phyloP scores from a whole-genome alignment of 805 yeast genomes.

The Barnettozyma sucrosica region DNA sequence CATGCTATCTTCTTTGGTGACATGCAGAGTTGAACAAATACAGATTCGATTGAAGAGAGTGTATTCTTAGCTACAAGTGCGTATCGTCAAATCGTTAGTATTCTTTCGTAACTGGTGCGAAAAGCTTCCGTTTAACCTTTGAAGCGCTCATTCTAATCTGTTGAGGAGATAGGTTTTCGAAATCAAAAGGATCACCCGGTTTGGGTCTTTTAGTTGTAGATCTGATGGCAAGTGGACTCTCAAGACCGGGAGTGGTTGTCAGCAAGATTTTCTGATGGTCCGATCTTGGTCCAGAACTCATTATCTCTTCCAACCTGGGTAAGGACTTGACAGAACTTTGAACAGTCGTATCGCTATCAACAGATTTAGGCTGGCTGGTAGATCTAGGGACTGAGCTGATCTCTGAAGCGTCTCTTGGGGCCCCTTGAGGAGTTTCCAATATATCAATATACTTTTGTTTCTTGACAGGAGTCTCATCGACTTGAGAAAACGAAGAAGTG shows the following conservation, averaged over 20 bases:
- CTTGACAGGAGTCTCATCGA: conserved; percentile 26
- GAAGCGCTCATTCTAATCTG: not conserved
- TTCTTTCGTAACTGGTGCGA: conserved; percentile 26
- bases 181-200: conserved; percentile 19
- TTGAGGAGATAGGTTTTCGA: conserved; percentile 1
- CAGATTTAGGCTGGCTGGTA: conserved; percentile 4
- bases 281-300: not conserved
- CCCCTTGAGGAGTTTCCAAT: conserved; percentile 17
- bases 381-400: not conserved
- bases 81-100: conserved; percentile 3
- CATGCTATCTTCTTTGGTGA: conserved; percentile 76
- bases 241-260: not conserved
- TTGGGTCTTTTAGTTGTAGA: conserved; percentile 11
- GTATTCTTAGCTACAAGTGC: not conserved
- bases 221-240: conserved; percentile 21
- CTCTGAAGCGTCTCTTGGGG: not conserved
- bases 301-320: not conserved
- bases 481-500: conserved; percentile 20
- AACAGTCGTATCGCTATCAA: conserved; percentile 1
- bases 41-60: not conserved
- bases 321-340: not conserved
- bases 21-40: conserved; percentile 11
- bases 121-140: conserved; percentile 30
- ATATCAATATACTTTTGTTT: conserved; percentile 15
- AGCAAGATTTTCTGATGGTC: not conserved